A percentile compares a stretch with the other conserved stretches of the same genome.
Evolutionary conservation across 768 basidiomycete species (phyloP).

Genomic region (Rossbeevera mucosa): DNA sequence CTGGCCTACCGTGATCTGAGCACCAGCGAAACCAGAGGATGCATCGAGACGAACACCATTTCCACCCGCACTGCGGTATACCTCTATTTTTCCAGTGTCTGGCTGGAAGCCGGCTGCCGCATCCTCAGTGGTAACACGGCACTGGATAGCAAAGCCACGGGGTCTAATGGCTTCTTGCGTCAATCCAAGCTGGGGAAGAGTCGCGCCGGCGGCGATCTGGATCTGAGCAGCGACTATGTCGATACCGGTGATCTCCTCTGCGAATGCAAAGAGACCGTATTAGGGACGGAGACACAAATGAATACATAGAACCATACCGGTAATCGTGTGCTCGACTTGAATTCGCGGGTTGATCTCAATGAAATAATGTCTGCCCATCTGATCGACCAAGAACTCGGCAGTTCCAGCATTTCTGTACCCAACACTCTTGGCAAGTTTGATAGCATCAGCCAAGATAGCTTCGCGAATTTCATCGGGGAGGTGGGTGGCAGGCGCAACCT

Average conservation of each 20-base stretch:
- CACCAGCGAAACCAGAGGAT: conserved; percentile 95
- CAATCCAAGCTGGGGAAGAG: conserved; percentile 89
- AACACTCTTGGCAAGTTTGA: conserved; percentile 91
- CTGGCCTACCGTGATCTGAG: conserved; percentile 87
- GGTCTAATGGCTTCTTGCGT: conserved; percentile 94
- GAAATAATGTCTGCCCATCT: conserved; percentile 95
- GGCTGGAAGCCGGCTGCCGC: conserved; percentile 91
- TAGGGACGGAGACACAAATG: background rate
- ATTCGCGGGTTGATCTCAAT: conserved; percentile 99
- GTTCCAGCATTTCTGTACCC: conserved; percentile 97
- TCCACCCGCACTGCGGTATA: conserved; percentile 97
- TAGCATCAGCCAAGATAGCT: conserved; percentile 84
- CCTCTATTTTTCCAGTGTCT: conserved; percentile 98
- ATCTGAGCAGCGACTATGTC: conserved; percentile 99
- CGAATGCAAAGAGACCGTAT: background rate
- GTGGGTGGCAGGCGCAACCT: conserved; percentile 95
- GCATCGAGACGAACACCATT: conserved; percentile 98
- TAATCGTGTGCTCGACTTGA: conserved; percentile 99
- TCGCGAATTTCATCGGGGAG: conserved; percentile 87
- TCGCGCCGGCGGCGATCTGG: conserved; percentile 98
- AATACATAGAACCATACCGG: conserved; percentile 50
- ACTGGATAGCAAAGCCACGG: conserved; percentile 97
- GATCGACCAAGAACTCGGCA: conserved; percentile 97
- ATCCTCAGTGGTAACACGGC: conserved; percentile 98
- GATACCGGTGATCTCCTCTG: conserved; percentile 99